Base-by-base conservation (phyloP, 345 rosid species). In the Ceriops tagal region DNA sequence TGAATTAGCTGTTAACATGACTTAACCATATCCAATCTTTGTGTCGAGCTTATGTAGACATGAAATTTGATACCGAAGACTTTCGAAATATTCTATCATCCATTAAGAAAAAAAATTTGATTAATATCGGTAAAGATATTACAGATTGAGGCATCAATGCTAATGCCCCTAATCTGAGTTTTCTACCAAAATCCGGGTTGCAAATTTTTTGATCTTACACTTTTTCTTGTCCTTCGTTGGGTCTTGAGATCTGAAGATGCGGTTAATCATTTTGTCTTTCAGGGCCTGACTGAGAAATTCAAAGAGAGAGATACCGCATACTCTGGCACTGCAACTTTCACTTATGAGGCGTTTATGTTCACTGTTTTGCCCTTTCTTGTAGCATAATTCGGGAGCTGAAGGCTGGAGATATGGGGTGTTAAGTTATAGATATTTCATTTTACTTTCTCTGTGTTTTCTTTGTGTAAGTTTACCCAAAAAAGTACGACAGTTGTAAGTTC, bases 271-370 rank as follows among this genome's bases (percentile, higher is more conserved):
- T 10, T 34, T 20, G 19, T 51, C 6, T 34, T 80, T 75, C 86
- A 93, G 97, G 97, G 98, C 53, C 77, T 93, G 30, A 89, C 98
- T 0, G 96, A 91, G 83, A 93, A 89, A 75, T 93, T 93, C 83
- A 89, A 84, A 80, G 98, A 89, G 83, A 89, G 76, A 80, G 98
- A 91, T 77, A 55, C 73, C 5, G 6, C 73, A 1, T 89, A 80
- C 82, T 76, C 92, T 0, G 96, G 98, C 22, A 78, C 91, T 1
- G 97, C 91, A 22, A 82, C 90, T 34, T 93, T 93, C 81, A 76
- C 81, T 10, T 93, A 93, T 6, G 98, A 93, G 66, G 67, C 68
- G 2, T 93, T 93, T 85, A 88, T 93, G 98, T 82, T 93, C 53
- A 82, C 92, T 28, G 93, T 93, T 62, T 81, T 93, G 66, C 97